Evolutionary conservation across 106 monocot genomes (phyloP), one percentile per base, ranked within the genome.

Genomic region (Dendrobium catenatum): DNA sequence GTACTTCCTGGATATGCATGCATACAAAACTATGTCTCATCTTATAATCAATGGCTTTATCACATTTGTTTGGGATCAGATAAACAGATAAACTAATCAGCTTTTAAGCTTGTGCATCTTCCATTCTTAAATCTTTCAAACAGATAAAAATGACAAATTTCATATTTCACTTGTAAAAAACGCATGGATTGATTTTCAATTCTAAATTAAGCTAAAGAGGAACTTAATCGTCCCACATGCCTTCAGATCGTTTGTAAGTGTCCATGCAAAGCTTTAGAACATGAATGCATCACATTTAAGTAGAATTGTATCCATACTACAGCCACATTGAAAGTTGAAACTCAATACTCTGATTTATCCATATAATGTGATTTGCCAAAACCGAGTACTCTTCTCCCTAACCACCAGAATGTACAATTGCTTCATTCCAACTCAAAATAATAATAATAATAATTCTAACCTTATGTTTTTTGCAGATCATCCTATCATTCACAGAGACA

Each of bases 401-500:
- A 70, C 22, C 20, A 70, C 22, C 20, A 64, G 15, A 37, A 37
- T 70, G 13, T 70, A 33, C 15, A 15, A 11, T 16, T 16, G 0
- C 37, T 37, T 70, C 70, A 70, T 15, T 70, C 70, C 24, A 22
- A 61, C 22, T 6, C 37, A 37, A 37, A 37, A 61, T 61, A 6
- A 18, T n/a, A 13, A 51, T 13, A 51, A 51, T 13, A 13, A 3
- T 13, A 51, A 13, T 51, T 10, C 15, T 22, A 61, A 61, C 61
- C 70, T 11, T 37, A 37, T 13, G 8, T 33, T 70, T 29, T 37
- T 15, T 90, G 78, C 88, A 91, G 91, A 88, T 78, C 82, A 88
- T 80, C 92, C 92, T 43, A 88, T 92, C 51, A 92, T 92, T 58
- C 92, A 92, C 88, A 88, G 92, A 82, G 92, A 92, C 80, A 92